Conservation (phyloP, 768 basidiomycete genomes). For the Amanita jacksonii region DNA sequence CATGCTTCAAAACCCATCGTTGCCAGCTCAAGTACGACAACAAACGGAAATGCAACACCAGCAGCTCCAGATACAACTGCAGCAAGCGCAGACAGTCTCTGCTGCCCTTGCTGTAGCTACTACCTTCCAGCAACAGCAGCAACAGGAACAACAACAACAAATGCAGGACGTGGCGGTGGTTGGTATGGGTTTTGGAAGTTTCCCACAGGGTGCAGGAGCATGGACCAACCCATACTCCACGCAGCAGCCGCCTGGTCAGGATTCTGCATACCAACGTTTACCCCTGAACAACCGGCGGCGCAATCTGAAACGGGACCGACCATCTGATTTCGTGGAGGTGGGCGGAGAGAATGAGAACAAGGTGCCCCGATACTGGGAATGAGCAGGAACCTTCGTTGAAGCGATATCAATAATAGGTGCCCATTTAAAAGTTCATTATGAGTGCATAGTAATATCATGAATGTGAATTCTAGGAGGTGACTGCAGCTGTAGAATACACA, state of each 20-base stretch:
- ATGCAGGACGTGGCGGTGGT: slow-evolving; percentile 27
- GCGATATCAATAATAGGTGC: no score
- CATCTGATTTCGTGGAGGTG: slow-evolving; percentile 77
- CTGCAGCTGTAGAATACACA: slow-evolving; percentile 9
- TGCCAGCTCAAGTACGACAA: slow-evolving; percentile 65
- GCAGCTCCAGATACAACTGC: slow-evolving; percentile 68
- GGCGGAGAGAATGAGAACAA: slow-evolving; percentile 56
- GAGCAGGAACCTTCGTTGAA: no score
- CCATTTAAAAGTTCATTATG: no score
- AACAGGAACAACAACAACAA: slow-evolving; percentile 19
- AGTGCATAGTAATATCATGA: no score
- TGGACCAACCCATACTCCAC: slow-evolving; percentile 17
- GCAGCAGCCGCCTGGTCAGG: slow-evolving; percentile 53
- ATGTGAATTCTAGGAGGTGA: slow-evolving; percentile 4
- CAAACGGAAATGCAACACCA: slow-evolving; percentile 80
- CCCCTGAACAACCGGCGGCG: slow-evolving; percentile 75
- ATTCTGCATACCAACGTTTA: slow-evolving; percentile 81
- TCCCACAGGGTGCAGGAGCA: slow-evolving; percentile 22
- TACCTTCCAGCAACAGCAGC: slow-evolving; percentile 44
- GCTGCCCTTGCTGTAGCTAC: slow-evolving; percentile 52
- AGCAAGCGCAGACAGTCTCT: slow-evolving; percentile 68
- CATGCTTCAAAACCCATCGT: slow-evolving; percentile 69
- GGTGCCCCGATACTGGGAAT: slow-evolving; percentile 74
- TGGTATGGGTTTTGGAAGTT: slow-evolving; percentile 27
- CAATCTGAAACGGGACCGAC: slow-evolving; percentile 71